A percentile compares a stretch with the other conserved stretches of the same genome.
Evolutionary conservation across 139 green algal genomes (phyloP).

Genomic region (Pleodorina starrii): DNA sequence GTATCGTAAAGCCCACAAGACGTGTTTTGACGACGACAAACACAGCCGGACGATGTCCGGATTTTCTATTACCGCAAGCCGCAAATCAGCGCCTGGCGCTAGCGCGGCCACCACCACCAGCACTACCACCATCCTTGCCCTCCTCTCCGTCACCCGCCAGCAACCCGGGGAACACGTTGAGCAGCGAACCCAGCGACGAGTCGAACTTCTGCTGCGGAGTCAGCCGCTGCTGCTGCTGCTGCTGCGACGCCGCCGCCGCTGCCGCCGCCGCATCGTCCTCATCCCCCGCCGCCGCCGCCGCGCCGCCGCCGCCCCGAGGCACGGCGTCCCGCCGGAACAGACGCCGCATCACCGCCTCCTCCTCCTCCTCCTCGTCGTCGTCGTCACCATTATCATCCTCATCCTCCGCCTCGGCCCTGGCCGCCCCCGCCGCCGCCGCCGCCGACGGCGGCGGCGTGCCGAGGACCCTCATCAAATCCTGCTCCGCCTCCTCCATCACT

Average conservation of each 20-base stretch:
- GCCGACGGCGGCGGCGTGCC: background rate
- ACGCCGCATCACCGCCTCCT: background rate
- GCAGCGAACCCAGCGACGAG: background rate
- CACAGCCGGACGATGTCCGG: too few relatives aligned
- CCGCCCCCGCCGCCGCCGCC: too few relatives aligned
- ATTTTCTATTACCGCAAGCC: too few relatives aligned
- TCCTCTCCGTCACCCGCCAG: too few relatives aligned
- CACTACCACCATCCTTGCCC: too few relatives aligned
- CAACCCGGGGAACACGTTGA: constrained; percentile 33
- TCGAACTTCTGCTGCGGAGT: background rate
- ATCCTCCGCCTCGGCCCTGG: background rate
- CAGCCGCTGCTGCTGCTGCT: background rate
- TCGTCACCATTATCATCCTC: background rate
- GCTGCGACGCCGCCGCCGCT: background rate
- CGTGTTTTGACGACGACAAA: too few relatives aligned
- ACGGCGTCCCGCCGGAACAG: background rate
- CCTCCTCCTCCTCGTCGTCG: background rate
- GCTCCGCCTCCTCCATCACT: background rate
- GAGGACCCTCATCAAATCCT: background rate
- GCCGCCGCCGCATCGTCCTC: background rate
- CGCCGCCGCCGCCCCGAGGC: background rate
- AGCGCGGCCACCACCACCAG: too few relatives aligned
- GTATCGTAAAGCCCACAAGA: too few relatives aligned
- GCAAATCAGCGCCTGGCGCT: too few relatives aligned
- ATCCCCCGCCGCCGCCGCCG: background rate